Evolutionary conservation across 1,284 basidiomycete species (phyloP).

Genomic region (Thelephora terrestris): DNA sequence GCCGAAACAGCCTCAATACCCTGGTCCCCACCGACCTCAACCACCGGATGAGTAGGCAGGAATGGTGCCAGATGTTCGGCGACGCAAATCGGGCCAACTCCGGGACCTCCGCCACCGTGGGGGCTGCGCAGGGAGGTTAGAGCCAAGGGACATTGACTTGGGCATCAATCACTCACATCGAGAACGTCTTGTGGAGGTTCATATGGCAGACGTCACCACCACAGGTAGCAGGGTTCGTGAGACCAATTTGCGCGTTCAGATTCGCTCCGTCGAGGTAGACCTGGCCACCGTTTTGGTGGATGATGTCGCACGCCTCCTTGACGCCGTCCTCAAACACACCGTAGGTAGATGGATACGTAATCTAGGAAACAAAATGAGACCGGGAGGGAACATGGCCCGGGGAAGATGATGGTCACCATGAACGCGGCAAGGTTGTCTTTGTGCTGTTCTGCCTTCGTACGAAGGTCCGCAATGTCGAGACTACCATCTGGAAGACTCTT

Average conservation of each 20-base stretch:
- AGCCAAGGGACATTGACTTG: not conserved
- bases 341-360: conserved; percentile 93
- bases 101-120: conserved; percentile 96
- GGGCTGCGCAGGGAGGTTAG: conserved; percentile 40
- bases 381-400: not conserved
- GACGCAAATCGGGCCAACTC: conserved; percentile 92
- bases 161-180: conserved; percentile 48
- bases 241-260: conserved; percentile 90
- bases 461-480: conserved; percentile 82
- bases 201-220: conserved; percentile 97
- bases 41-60: conserved; percentile 84
- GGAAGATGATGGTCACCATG: conserved; percentile 58
- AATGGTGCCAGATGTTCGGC: conserved; percentile 91
- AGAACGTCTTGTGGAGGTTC: conserved; percentile 96
- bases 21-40: conserved; percentile 58
- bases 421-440: conserved; percentile 90
- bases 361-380: conserved; percentile 30
- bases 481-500: conserved; percentile 85
- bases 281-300: conserved; percentile 93
- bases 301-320: conserved; percentile 84
- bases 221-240: conserved; percentile 92
- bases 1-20: conserved; percentile 86
- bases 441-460: conserved; percentile 83
- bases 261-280: conserved; percentile 98
- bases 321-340: conserved; percentile 96